Conservation (phyloP, 2,329 filamentous ascomycete species). For the Teratosphaeriaceae sp. region DNA sequence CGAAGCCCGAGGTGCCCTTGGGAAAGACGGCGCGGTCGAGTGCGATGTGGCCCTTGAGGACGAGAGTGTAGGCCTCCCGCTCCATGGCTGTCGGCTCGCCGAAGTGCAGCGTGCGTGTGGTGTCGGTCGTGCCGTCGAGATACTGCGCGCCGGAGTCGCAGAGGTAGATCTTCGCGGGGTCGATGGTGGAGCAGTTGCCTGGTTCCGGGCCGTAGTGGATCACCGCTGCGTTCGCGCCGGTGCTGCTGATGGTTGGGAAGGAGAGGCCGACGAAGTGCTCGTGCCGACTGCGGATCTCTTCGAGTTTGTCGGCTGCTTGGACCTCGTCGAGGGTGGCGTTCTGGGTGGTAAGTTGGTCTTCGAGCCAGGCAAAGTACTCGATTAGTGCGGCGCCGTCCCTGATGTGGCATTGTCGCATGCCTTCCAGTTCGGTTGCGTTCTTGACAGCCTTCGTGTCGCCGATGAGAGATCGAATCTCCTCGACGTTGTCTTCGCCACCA, state of each 20-base stretch:
- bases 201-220: slow-evolving; percentile 93
- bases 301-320: slow-evolving; percentile 83
- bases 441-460: slow-evolving; percentile 91
- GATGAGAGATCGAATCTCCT: slow-evolving; percentile 81
- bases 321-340: slow-evolving; percentile 77
- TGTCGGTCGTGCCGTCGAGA: slow-evolving; percentile 90
- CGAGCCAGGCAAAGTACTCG: slow-evolving; percentile 94
- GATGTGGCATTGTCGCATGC: slow-evolving; percentile 91
- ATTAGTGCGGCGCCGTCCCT: slow-evolving; percentile 86
- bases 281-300: slow-evolving; percentile 62
- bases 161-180: slow-evolving; percentile 80
- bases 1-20: slow-evolving; percentile 90
- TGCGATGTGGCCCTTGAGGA: slow-evolving; percentile 89
- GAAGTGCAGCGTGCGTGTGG: slow-evolving; percentile 89
- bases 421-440: slow-evolving; percentile 80
- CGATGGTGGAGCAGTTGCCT: slow-evolving; percentile 73
- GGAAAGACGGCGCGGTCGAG: slow-evolving; percentile 84
- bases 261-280: slow-evolving; percentile 82
- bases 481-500: slow-evolving; percentile 77
- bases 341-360: slow-evolving; percentile 73
- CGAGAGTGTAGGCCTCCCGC: slow-evolving; percentile 83
- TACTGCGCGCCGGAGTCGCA: slow-evolving; percentile 98
- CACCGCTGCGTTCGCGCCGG: slow-evolving; percentile 83
- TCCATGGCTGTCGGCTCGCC: slow-evolving; percentile 76
- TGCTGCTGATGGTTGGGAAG: slow-evolving; percentile 94